Conservation (phyloP, 768 basidiomycete species). For the Psilocybe subaeruginosa region DNA sequence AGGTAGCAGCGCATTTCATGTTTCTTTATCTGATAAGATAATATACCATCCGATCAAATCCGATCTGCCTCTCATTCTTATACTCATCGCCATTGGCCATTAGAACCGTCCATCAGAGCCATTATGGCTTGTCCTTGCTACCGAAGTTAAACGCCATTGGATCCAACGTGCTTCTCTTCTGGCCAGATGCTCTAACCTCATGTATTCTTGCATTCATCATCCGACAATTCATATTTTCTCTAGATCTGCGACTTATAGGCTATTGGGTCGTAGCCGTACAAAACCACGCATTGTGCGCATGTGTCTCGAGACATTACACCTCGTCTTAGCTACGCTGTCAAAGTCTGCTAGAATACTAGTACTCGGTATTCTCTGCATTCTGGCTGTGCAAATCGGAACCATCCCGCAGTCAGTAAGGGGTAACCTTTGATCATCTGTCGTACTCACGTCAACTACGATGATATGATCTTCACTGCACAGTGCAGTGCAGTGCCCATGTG, state of each 20-base stretch:
- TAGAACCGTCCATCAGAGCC: constrained; percentile 9
- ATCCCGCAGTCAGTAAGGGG: constrained; percentile 9
- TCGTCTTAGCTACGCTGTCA: not conserved
- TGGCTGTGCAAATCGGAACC: constrained; percentile 6
- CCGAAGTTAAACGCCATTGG: constrained; percentile 19
- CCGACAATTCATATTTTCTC: constrained; percentile 1
- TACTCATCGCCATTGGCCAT: constrained; percentile 5
- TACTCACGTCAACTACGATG: constrained; percentile 52
- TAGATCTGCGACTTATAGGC: constrained; percentile 19
- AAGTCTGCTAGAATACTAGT: constrained; percentile 30
- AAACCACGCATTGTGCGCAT: constrained; percentile 1
- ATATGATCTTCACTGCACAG: constrained; percentile 64
- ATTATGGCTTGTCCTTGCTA: constrained; percentile 9
- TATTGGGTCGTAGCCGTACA: constrained; percentile 17
- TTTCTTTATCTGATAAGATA: constrained; percentile 36
- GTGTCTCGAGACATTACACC: not conserved
- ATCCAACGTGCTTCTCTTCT: constrained; percentile 14
- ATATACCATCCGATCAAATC: constrained; percentile 12
- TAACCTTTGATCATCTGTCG: constrained; percentile 9
- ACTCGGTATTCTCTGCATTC: constrained; percentile 29
- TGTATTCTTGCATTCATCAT: constrained; percentile 1
- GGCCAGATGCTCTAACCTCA: not conserved
- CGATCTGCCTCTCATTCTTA: not conserved
- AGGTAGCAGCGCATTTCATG: constrained; percentile 7
- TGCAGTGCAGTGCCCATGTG: constrained; percentile 28